Conservation (phyloP, 805 yeast genomes). For the Blastobotrys attinorum region DNA sequence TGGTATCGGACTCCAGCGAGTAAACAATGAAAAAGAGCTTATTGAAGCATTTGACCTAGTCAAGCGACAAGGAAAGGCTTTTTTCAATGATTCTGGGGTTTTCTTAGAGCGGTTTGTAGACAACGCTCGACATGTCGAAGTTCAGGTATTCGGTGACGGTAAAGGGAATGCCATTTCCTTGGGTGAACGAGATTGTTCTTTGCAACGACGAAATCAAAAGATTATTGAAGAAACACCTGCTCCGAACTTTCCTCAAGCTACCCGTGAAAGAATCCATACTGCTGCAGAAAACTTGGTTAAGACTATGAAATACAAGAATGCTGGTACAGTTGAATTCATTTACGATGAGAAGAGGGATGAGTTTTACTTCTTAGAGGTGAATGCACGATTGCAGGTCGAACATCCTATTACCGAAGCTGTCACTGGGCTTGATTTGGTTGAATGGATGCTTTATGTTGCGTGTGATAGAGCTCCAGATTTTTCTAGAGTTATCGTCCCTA, state of each 20-base stretch:
- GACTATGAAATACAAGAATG: constrained; percentile 84
- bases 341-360: constrained; percentile 81
- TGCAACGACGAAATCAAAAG: constrained; percentile 96
- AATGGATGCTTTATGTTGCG: constrained; percentile 92
- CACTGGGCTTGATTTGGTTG: constrained; percentile 90
- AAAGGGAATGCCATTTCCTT: constrained; percentile 84
- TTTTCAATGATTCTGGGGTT: constrained; percentile 93
- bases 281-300: constrained; percentile 83
- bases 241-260: constrained; percentile 77
- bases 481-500: constrained; percentile 44
- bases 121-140: constrained; percentile 91
- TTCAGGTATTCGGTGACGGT: constrained; percentile 96
- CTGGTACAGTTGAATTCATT: constrained; percentile 95
- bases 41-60: constrained; percentile 83
- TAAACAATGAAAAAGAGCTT: constrained; percentile 73
- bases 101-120: constrained; percentile 92
- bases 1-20: constrained; percentile 95
- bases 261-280: constrained; percentile 64
- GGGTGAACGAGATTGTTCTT: constrained; percentile 96
- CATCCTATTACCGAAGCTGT: constrained; percentile 96
- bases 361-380: constrained; percentile 92
- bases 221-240: constrained; percentile 97
- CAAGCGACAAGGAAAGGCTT: constrained; percentile 86
- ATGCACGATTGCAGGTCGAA: constrained; percentile 94
- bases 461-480: constrained; percentile 85